Evolutionary conservation across 2,329 filamentous ascomycete species (phyloP).

Genomic region (Didymella glomerata): DNA sequence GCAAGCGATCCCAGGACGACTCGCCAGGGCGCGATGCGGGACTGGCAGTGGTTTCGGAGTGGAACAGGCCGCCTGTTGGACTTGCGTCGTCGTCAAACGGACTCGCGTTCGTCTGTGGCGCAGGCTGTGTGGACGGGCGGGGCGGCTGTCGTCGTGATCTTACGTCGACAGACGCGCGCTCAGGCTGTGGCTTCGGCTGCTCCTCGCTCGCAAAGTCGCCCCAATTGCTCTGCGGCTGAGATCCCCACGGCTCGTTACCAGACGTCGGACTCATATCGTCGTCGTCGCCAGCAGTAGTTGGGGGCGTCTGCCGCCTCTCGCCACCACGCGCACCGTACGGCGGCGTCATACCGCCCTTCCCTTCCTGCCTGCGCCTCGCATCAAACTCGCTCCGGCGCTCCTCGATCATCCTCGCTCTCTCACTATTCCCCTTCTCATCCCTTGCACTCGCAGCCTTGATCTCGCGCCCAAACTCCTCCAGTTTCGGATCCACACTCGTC

Average conservation of each 20-base stretch:
- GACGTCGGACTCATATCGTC: slow-evolving; percentile 57
- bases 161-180: slow-evolving; percentile 19
- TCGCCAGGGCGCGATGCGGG: slow-evolving; percentile 38
- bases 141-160: slow-evolving; percentile 21
- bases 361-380: slow-evolving; percentile 26
- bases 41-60: slow-evolving; percentile 39
- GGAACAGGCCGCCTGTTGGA: slow-evolving; percentile 49
- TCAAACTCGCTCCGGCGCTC: slow-evolving; percentile 33
- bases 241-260: slow-evolving; percentile 48
- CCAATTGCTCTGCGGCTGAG: slow-evolving; percentile 20
- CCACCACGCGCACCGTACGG: slow-evolving; percentile 40
- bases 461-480: slow-evolving; percentile 52
- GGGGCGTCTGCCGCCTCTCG: slow-evolving; percentile 21
- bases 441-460: slow-evolving; percentile 40
- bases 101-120: slow-evolving; percentile 3
- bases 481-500: slow-evolving; percentile 51
- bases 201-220: slow-evolving; percentile 28
- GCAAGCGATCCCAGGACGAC: slow-evolving; percentile 57
- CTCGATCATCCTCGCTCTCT: slow-evolving; percentile 30
- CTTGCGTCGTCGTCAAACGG: slow-evolving; percentile 46
- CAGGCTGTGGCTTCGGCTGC: slow-evolving; percentile 7
- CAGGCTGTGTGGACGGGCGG: slow-evolving; percentile 11
- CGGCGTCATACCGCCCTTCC: slow-evolving; percentile 47
- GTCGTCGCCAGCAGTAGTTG: slow-evolving; percentile 34
- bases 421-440: slow-evolving; percentile 22